These are phyloP conservation scores for Penicillium odoratum DNA, from an alignment of 495 filamentous ascomycete species.

Conservation along the genomic window DNA sequence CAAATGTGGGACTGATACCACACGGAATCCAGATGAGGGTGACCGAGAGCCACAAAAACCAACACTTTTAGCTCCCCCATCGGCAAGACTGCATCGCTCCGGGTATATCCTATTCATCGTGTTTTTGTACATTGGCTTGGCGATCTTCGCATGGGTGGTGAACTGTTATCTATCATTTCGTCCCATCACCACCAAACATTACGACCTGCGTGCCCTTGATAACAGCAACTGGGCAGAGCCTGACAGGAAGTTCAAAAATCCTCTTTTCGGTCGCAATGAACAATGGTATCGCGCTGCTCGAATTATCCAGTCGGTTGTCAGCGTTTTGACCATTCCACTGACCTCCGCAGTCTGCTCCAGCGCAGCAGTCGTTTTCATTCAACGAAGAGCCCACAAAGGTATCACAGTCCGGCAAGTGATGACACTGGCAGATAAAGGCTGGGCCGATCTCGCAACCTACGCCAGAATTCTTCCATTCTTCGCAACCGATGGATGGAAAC, in stretches of 20 bases:
- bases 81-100: neutral
- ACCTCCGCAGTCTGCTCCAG: constrained; percentile 29
- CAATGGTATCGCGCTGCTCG: constrained; percentile 26
- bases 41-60: no score
- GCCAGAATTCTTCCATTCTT: constrained; percentile 4
- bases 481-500: constrained; percentile 2
- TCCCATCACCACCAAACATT: neutral
- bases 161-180: neutral
- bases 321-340: constrained; percentile 28
- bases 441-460: constrained; percentile 10
- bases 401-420: constrained; percentile 24
- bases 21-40: no score
- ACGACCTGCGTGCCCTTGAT: no score
- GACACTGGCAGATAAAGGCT: constrained; percentile 28
- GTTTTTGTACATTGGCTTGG: neutral
- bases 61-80: no score
- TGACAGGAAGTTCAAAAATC: neutral
- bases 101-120: neutral
- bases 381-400: constrained; percentile 12
- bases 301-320: constrained; percentile 22
- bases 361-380: constrained; percentile 28
- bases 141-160: constrained; percentile 5
- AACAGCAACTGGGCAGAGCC: no score
- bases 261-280: constrained; percentile 13
- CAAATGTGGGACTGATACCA: no score